Conservation (phyloP, 2,329 filamentous ascomycete genomes). For the Ascochyta lentis region DNA sequence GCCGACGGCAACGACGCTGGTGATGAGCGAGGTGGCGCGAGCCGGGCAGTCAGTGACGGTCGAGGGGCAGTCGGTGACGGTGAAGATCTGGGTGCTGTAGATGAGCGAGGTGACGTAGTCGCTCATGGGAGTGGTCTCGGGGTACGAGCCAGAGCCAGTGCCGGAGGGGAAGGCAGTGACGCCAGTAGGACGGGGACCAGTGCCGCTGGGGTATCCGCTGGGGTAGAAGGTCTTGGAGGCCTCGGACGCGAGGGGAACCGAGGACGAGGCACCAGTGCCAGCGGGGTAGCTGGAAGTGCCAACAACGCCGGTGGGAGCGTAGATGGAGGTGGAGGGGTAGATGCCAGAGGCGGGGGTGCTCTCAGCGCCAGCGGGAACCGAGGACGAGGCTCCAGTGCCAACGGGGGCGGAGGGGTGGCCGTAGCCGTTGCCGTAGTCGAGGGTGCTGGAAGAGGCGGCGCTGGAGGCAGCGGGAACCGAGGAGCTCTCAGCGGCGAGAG, state of each 20-base stretch:
- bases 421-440: slow-evolving; percentile 13
- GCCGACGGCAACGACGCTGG: slow-evolving; percentile 49
- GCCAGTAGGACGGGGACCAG: slow-evolving; percentile 48
- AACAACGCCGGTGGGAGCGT: slow-evolving; percentile 11
- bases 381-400: slow-evolving; percentile 7
- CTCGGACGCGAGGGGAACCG: slow-evolving; percentile 15
- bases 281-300: slow-evolving; percentile 11
- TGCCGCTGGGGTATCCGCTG: slow-evolving; percentile 32
- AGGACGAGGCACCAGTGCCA: slow-evolving; percentile 6
- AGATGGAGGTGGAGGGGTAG: slow-evolving; percentile 13
- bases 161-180: slow-evolving; percentile 13
- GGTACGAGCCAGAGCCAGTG: slow-evolving; percentile 26
- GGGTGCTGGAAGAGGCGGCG: not conserved
- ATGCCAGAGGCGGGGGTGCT: slow-evolving; percentile 25
- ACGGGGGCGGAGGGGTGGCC: slow-evolving; percentile 10
- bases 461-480: slow-evolving; percentile 16
- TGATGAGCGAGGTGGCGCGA: slow-evolving; percentile 45
- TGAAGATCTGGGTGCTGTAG: slow-evolving; percentile 53
- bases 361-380: slow-evolving; percentile 19
- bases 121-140: slow-evolving; percentile 51
- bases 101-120: slow-evolving; percentile 50
- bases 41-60: slow-evolving; percentile 49
- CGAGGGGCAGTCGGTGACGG: slow-evolving; percentile 48
- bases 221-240: slow-evolving; percentile 16
- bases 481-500: slow-evolving; percentile 15